Base-by-base conservation (phyloP, 805 yeast species). In the Lachancea dasiensis region DNA sequence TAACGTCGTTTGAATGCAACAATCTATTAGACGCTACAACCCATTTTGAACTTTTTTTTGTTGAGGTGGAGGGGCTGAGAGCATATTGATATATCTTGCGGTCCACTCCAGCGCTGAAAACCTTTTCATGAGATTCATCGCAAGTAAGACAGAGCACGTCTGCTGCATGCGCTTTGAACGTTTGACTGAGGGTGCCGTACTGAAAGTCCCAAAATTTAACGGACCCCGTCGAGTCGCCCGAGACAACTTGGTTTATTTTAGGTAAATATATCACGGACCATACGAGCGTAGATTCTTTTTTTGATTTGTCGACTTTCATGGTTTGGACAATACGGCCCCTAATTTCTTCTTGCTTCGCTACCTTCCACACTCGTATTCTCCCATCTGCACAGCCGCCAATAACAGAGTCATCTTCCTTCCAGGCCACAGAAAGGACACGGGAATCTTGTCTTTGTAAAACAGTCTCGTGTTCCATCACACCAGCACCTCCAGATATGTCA, bases 371-470 rank as follows among this genome's bases (percentile, higher is more conserved):
- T 56, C 96, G 75, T 25, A 92, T 72, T 54, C 85, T 74, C 16
- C 95, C 98, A 60, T 92, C 97, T 1, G 96, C 85, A 61, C 97
- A 92, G 9, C 98, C 98, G 34, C 96, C 97, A 27, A 86, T 75
- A 24, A 92, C 64, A 44, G 69, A 64, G 6, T 73, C 73, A 47
- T 80, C 70, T 14, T 70, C 73, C 41, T 72, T 72, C 94, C 95
- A 92, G 38, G 83, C 73, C 28, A 92, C 58, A 39, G 86, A 73
- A 52, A 92, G 67, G 1, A 92, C 81, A 57, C 96, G 72, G 32
- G 86, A 73, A 39, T 81, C 86, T 56, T 85, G 94, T 63, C 95
- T 74, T 61, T 84, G 92, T 44, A 92, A 69, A 36, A 86, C 76
- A 19, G 71, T 63, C 40, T 73, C 81, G 57, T 81, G 86, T 56